Percentiles rank a stretch among this genome's conserved stretches.
These are phyloP conservation scores for Neoarthrinium moseri DNA, from an alignment of 2,329 filamentous ascomycete species.

Conservation along the genomic window DNA sequence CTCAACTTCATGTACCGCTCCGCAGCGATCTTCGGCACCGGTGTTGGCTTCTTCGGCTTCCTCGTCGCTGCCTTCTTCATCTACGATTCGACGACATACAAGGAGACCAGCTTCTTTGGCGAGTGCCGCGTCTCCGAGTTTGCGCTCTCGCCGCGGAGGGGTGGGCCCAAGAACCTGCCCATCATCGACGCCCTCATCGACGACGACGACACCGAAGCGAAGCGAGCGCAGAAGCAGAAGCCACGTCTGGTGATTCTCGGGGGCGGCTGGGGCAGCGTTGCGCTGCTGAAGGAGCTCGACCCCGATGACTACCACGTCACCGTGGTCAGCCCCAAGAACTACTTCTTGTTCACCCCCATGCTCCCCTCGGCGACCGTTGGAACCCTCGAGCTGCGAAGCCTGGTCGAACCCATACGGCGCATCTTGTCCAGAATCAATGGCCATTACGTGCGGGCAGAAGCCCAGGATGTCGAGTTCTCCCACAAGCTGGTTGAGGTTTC, in stretches of 20 bases:
- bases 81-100: conserved; percentile 92
- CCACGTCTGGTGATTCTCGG: conserved; percentile 90
- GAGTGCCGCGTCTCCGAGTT: conserved; percentile 84
- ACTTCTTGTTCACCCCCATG: conserved; percentile 98
- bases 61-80: conserved; percentile 83
- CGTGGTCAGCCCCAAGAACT: conserved; percentile 90
- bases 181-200: conserved; percentile 87
- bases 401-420: conserved; percentile 89
- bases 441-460: conserved; percentile 85
- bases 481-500: conserved; percentile 87
- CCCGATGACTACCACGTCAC: conserved; percentile 95
- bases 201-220: conserved; percentile 77
- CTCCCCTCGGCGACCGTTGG: conserved; percentile 95
- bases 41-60: conserved; percentile 67
- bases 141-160: conserved; percentile 76
- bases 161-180: conserved; percentile 92
- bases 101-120: conserved; percentile 60
- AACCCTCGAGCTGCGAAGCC: conserved; percentile 83
- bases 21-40: conserved; percentile 72
- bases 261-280: conserved; percentile 92
- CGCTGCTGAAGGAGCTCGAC: conserved; percentile 84
- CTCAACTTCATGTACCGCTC: conserved; percentile 65
- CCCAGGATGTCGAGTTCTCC: conserved; percentile 88
- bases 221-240: conserved; percentile 75
- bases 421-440: conserved; percentile 77